Evolutionary conservation across 2,329 filamentous ascomycete genomes (phyloP).

Genomic region (Hypoxylon rubiginosum): DNA sequence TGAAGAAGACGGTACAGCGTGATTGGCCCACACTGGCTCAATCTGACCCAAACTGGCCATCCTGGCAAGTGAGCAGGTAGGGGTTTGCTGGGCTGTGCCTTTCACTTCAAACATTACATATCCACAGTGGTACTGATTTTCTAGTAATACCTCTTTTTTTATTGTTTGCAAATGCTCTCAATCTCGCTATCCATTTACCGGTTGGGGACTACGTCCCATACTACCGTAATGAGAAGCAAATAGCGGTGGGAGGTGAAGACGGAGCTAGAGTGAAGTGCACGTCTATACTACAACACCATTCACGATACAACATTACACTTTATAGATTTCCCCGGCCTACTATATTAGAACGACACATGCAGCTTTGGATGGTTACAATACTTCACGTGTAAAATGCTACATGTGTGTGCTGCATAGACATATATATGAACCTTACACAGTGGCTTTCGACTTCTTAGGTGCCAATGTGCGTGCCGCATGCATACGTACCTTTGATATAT

Average conservation of each 20-base stretch:
- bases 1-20: slow-evolving; percentile 15
- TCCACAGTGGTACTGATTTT: slow-evolving; percentile 14
- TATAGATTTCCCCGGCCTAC: slow-evolving; percentile 15
- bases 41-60: not conserved
- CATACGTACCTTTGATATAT: not conserved
- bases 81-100: slow-evolving; percentile 34
- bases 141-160: slow-evolving; percentile 2
- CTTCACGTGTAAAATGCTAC: slow-evolving; percentile 13
- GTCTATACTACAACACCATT: no score
- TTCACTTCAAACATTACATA: slow-evolving; percentile 33
- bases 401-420: not conserved
- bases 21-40: slow-evolving; percentile 30
- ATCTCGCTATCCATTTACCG: slow-evolving; percentile 1
- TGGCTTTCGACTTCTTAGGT: not conserved
- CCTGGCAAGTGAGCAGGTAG: slow-evolving; percentile 12
- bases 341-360: slow-evolving; percentile 15
- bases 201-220: slow-evolving; percentile 1
- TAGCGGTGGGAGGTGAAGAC: slow-evolving; percentile 3
- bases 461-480: not conserved
- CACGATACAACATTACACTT: no score
- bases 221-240: no score
- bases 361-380: slow-evolving; percentile 18
- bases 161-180: not conserved
- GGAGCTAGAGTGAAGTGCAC: no score
- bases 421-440: not conserved